A percentile compares a stretch with the other conserved stretches of the same genome.
Evolutionary conservation across 1,139 yeast species (phyloP).

Genomic region (Pneumocystis canis): DNA sequence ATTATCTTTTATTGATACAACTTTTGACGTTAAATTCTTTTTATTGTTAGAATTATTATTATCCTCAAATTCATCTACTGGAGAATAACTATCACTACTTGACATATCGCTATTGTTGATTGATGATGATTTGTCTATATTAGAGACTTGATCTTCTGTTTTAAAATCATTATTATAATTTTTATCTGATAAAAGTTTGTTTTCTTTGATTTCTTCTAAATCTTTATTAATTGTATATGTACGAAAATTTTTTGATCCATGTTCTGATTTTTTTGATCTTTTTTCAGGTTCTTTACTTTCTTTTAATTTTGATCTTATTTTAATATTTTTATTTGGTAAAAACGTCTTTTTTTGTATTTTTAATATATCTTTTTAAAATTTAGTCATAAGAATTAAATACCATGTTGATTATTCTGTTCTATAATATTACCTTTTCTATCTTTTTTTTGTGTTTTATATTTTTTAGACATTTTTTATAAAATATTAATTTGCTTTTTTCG

Average conservation of each 20-base stretch:
- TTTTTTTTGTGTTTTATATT: neutral
- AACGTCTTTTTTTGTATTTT: neutral
- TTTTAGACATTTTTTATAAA: neutral
- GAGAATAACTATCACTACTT: neutral
- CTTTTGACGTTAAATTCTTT: conserved; percentile 5
- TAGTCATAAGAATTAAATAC: neutral
- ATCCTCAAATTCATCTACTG: neutral
- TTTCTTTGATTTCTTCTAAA: neutral
- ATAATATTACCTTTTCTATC: neutral
- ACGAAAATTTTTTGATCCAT: neutral
- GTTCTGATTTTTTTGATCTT: neutral
- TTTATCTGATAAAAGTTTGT: neutral
- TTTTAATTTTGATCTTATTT: neutral
- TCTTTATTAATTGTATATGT: neutral
- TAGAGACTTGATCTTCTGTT: neutral
- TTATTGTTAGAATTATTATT: conserved; percentile 10
- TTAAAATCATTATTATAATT: neutral
- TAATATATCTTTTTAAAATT: neutral
- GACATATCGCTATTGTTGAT: conserved; percentile 2
- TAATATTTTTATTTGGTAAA: neutral
- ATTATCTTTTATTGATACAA: conserved; percentile 17
- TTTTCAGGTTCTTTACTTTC: neutral
- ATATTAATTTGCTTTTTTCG: neutral
- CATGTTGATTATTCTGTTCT: neutral
- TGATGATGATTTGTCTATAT: neutral